phyloP scores from a whole-genome alignment of 805 yeast genomes.

The Candida chauliodis region DNA sequence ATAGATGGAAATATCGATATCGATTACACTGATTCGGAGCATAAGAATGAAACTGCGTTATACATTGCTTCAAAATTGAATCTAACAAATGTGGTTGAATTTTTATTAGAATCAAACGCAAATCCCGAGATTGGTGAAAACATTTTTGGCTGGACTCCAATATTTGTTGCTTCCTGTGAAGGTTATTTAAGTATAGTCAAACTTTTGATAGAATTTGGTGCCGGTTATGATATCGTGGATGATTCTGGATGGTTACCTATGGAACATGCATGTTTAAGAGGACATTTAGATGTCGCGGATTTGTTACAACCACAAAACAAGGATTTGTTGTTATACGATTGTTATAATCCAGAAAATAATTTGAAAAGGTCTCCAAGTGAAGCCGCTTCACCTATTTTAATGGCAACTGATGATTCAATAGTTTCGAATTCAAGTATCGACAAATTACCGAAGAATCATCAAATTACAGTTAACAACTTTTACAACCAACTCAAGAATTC shows the following conservation, averaged over 20 bases:
- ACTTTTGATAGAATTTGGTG: constrained; percentile 50
- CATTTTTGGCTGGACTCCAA: constrained; percentile 91
- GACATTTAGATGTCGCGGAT: constrained; percentile 71
- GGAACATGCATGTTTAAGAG: constrained; percentile 92
- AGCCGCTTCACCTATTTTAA: constrained; percentile 8
- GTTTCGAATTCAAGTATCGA: constrained; percentile 32
- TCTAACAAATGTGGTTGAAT: constrained; percentile 48
- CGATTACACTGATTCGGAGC: constrained; percentile 56
- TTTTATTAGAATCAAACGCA: constrained; percentile 58
- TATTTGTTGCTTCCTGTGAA: constrained; percentile 86
- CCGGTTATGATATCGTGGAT: constrained; percentile 57
- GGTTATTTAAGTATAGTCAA: constrained; percentile 61
- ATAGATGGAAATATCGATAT: constrained; percentile 58
- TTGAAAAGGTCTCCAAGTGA: constrained; percentile 18
- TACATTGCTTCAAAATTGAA: constrained; percentile 74
- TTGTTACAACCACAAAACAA: constrained; percentile 49
- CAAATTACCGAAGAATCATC: constrained; percentile 24
- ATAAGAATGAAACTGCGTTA: constrained; percentile 72
- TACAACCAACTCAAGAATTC: constrained; percentile 36
- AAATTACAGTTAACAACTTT: constrained; percentile 32
- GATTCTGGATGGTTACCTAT: constrained; percentile 96
- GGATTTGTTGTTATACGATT: constrained; percentile 32
- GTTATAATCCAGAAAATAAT: constrained; percentile 33
- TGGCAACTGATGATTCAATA: constrained; percentile 5
- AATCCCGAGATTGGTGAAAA: constrained; percentile 71